These are phyloP conservation scores for Suhomyces kunorum DNA, from an alignment of 1,139 yeast genomes.

Conservation along the genomic window DNA sequence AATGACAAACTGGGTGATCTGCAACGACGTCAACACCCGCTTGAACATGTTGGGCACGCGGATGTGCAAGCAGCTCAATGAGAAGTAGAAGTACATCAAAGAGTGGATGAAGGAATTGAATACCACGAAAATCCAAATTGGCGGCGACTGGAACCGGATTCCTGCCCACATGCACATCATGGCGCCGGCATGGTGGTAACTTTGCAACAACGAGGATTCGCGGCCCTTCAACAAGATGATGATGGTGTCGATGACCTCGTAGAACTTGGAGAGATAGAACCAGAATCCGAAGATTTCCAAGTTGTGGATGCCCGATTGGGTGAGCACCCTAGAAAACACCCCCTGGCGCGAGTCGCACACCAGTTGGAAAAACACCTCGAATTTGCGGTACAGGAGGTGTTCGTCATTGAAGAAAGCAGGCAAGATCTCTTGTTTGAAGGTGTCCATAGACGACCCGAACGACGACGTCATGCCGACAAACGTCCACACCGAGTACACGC, in stretches of 20 bases:
- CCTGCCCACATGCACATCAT: constrained; percentile 87
- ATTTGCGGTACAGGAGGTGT: constrained; percentile 21
- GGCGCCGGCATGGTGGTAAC: constrained; percentile 82
- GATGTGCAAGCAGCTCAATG: constrained; percentile 62
- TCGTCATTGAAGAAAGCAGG: constrained; percentile 19
- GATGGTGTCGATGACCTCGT: constrained; percentile 70
- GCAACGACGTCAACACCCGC: constrained; percentile 64
- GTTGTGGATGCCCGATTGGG: constrained; percentile 40
- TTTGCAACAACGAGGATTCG: constrained; percentile 67
- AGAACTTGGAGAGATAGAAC: constrained; percentile 71
- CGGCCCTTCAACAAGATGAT: constrained; percentile 70
- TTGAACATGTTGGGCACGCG: constrained; percentile 61
- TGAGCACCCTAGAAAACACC: constrained; percentile 42
- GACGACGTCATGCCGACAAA: constrained; percentile 64
- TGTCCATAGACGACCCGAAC: constrained; percentile 41
- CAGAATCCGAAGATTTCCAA: constrained; percentile 63
- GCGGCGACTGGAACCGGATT: constrained; percentile 68
- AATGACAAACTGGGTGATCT: constrained; percentile 66
- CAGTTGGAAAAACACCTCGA: constrained; percentile 54
- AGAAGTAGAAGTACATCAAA: constrained; percentile 73
- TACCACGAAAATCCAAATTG: constrained; percentile 80
- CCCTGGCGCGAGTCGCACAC: constrained; percentile 66
- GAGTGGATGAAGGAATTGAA: constrained; percentile 78
- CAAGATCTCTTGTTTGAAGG: constrained; percentile 26
- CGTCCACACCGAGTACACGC: constrained; percentile 72